phyloP scores from a whole-genome alignment of 805 yeast species.

The Candida yuanshanica region DNA sequence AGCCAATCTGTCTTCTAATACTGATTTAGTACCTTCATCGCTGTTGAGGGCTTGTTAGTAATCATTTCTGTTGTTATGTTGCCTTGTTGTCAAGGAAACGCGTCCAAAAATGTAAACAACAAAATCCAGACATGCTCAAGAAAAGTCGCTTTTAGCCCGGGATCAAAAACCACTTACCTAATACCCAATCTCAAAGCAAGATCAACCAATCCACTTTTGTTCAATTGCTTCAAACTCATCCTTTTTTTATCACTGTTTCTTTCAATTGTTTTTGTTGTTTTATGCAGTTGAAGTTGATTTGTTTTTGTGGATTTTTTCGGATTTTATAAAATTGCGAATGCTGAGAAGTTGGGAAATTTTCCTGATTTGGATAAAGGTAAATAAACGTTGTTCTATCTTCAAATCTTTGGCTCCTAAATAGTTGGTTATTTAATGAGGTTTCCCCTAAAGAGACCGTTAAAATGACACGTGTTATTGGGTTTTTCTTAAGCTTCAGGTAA shows the following conservation, averaged over 20 bases:
- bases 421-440: too few relatives aligned
- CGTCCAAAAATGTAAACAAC: not conserved
- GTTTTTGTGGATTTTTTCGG: conserved; percentile 3
- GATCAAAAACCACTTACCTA: conserved; percentile 24
- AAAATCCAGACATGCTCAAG: not conserved
- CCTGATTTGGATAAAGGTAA: conserved; percentile 17
- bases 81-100: not conserved
- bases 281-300: conserved; percentile 2
- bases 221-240: conserved; percentile 31
- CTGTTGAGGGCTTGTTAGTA: conserved; percentile 13
- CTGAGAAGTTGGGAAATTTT: not conserved
- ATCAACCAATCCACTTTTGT: conserved; percentile 31
- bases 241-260: not conserved
- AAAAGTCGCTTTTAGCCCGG: not conserved
- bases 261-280: conserved; percentile 4
- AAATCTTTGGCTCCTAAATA: too few relatives aligned
- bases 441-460: too few relatives aligned
- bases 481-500: too few relatives aligned
- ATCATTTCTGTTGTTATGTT: not conserved
- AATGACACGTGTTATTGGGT: too few relatives aligned
- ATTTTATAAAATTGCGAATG: not conserved
- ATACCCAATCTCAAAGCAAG: conserved; percentile 31
- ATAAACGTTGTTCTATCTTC: conserved; percentile 6
- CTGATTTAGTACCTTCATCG: conserved; percentile 25
- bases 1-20: conserved; percentile 25